Evolutionary conservation across 2,329 filamentous ascomycete genomes (phyloP), one percentile per base, ranked within the genome.

Genomic region (Aureobasidium sp.): DNA sequence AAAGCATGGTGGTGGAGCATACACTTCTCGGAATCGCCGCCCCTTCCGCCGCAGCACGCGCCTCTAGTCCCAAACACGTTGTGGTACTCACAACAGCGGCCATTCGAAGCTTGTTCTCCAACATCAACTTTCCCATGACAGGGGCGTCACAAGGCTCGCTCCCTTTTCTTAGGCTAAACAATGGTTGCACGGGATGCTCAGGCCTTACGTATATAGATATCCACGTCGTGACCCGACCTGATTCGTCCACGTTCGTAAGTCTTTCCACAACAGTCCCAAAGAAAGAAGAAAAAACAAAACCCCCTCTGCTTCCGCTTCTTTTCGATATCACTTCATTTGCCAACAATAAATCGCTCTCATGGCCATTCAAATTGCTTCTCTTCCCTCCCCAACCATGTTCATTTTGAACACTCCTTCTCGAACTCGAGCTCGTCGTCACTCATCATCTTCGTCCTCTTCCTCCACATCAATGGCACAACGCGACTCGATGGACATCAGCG

Each of bases 401-500:
- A 38, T 24, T 21, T 47, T 44, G 44, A 37, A 49, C 40, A 37
- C 45, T 27, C 47, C 45, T 48, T 40, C 55, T 40, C 45, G 41
- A 47, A 6, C 38, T 11, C 25, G 47, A 25, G 42, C 48, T 29
- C 35, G 47, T 22, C 29, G 19, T 27, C 16, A 41, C 30, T 47
- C 40, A 6, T 12, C 27, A 11, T 53, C 63, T 58, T 39, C 45
- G 7, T 48, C 44, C 5, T 53, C 63, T 59, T 39, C 45, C 16
- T 27, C 35, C 16, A 12, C 24, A 5, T 41, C 40, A n/a, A 53
- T 53, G 51, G 30, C 39, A 32, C 27, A 38, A 22, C 27, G 30
- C 38, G 51, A 53, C 30, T 37, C 40, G 17, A 50, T 59, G 24
- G 57, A 58, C 39, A 56, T 64, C 54, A 61, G 66, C 53, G 65